Conservation (phyloP, 129 eudicot species). For the Centaurea solstitialis region DNA sequence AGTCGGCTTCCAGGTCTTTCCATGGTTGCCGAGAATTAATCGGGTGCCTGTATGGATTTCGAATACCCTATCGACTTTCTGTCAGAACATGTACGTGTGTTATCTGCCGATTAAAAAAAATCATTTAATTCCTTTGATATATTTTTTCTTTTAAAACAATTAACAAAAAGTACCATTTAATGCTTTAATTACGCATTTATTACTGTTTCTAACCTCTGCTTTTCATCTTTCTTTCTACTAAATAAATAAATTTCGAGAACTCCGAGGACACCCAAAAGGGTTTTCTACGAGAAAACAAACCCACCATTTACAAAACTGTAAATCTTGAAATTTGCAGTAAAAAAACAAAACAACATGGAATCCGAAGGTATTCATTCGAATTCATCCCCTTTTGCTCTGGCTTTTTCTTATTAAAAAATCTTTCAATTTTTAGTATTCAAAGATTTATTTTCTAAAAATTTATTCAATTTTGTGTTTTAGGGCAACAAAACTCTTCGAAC, state of each 20-base stretch:
- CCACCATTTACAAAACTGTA: conserved; percentile 15
- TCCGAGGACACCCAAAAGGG: conserved; percentile 10
- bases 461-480: conserved; percentile 39
- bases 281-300: conserved; percentile 12
- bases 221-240: neutral
- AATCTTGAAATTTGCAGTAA: conserved; percentile 10
- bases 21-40: no score
- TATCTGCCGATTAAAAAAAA: no score
- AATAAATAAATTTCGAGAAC: neutral
- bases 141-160: no score
- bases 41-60: no score
- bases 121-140: no score
- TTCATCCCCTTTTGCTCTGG: neutral
- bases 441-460: neutral
- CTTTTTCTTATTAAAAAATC: conserved; percentile 7
- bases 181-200: conserved; percentile 5
- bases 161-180: neutral
- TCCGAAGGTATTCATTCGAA: conserved; percentile 40
- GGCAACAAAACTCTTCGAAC: conserved; percentile 59
- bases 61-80: no score
- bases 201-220: conserved; percentile 12
- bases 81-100: no score
- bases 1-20: no score
- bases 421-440: neutral
- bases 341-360: conserved; percentile 39